Conservation (phyloP, 2,329 filamentous ascomycete genomes). For the Didymellaceae sp. region DNA sequence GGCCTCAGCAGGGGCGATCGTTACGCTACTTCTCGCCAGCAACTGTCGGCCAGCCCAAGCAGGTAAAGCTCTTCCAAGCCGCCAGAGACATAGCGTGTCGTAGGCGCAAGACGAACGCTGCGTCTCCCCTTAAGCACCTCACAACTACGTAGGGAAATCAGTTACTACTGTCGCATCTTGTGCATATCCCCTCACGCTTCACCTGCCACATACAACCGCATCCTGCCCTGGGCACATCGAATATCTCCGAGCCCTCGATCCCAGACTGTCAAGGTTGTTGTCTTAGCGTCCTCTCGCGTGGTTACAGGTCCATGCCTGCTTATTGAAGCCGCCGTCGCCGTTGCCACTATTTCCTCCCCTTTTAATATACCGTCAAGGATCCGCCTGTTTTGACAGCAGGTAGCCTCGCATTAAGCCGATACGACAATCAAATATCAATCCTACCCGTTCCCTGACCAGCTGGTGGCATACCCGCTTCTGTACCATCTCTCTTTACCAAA, state of each 20-base stretch:
- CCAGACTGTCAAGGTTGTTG: conserved; percentile 21
- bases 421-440: conserved; percentile 20
- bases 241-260: conserved; percentile 32
- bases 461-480: conserved; percentile 25
- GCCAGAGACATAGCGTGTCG: conserved; percentile 37
- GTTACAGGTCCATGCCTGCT: conserved; percentile 37
- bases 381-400: conserved; percentile 31
- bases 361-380: conserved; percentile 36
- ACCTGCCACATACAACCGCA: conserved; percentile 29
- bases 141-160: conserved; percentile 24
- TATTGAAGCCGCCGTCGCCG: conserved; percentile 36
- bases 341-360: conserved; percentile 24
- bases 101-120: conserved; percentile 31
- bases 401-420: conserved; percentile 36
- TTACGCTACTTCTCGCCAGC: conserved; percentile 33
- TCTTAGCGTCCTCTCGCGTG: conserved; percentile 30
- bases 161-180: conserved; percentile 29
- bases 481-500: conserved; percentile 19
- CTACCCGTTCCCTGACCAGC: conserved; percentile 24
- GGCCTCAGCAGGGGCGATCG: conserved; percentile 39
- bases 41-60: conserved; percentile 28
- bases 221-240: conserved; percentile 25
- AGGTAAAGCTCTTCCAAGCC: conserved; percentile 11
- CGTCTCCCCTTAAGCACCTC: conserved; percentile 30
- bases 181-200: conserved; percentile 36